phyloP scores from a whole-genome alignment of 768 basidiomycete genomes.

The Cyclocybe cylindracea region DNA sequence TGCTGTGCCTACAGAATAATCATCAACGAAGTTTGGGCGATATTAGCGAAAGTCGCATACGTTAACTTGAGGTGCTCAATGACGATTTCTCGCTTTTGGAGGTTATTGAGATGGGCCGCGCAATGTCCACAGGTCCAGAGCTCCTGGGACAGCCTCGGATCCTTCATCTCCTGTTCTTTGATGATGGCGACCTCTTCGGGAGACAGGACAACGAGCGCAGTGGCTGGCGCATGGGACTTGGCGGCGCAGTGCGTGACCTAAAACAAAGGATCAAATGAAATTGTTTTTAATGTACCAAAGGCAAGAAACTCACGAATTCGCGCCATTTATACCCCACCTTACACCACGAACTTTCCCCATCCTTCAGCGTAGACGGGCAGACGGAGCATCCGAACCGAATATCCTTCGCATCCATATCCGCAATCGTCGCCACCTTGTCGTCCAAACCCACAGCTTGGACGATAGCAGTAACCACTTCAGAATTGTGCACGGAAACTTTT shows the following conservation, averaged over 20 bases:
- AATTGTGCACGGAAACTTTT: neutral
- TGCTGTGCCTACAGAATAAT: slow-evolving; percentile 1
- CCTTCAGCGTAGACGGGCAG: neutral
- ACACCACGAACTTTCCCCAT: neutral
- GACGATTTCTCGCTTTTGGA: neutral
- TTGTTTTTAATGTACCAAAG: no score
- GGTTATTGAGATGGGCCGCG: neutral
- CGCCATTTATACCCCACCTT: slow-evolving; percentile 5
- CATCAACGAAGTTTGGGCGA: neutral
- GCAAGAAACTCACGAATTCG: neutral
- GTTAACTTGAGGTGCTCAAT: neutral
- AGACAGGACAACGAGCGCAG: slow-evolving; percentile 1
- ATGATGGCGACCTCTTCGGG: neutral
- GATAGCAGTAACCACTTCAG: neutral
- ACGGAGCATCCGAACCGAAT: slow-evolving; percentile 8
- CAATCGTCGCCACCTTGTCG: neutral
- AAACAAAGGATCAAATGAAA: neutral
- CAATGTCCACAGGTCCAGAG: slow-evolving; percentile 8
- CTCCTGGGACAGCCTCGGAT: slow-evolving; percentile 6
- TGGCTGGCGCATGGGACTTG: neutral
- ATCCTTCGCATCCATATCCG: slow-evolving; percentile 12
- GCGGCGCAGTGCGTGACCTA: neutral
- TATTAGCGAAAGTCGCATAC: neutral
- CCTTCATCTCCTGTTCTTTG: slow-evolving; percentile 1
- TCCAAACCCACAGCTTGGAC: slow-evolving; percentile 9